A percentile compares a stretch with the other conserved stretches of the same genome.
Conservation (phyloP, 1,139 yeast genomes). For the Geotrichum aggregatum region DNA sequence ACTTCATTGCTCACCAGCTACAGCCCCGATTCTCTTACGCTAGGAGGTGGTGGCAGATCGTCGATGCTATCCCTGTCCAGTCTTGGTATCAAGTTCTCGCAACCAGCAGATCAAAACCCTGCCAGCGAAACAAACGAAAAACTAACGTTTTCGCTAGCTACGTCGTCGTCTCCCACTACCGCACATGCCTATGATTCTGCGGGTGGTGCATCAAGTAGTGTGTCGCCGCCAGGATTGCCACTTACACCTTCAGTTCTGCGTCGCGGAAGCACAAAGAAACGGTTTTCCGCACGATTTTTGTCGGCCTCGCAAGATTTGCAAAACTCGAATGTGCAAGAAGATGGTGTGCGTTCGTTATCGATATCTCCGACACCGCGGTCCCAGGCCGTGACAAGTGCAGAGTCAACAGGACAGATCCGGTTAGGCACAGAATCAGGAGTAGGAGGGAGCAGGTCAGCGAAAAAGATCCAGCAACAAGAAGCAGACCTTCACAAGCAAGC, state of each 20-base stretch:
- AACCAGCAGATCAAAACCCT: background rate
- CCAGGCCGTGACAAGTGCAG: no score
- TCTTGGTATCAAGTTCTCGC: conserved; percentile 8
- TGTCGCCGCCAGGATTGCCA: background rate
- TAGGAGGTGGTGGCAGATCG: background rate
- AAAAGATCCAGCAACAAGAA: conserved; percentile 3
- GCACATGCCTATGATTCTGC: no score
- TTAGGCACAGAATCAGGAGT: no score
- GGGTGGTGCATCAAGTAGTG: no score
- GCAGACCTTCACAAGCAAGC: conserved; percentile 12
- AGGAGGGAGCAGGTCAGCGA: background rate
- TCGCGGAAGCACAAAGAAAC: no score
- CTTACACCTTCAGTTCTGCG: background rate
- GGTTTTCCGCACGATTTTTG: no score
- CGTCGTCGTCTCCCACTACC: no score
- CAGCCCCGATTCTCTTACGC: background rate
- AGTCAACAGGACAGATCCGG: no score
- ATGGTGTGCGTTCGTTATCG: background rate
- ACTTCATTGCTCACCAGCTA: background rate
- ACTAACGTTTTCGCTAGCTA: no score
- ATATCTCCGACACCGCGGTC: no score
- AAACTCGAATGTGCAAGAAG: no score
- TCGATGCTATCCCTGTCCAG: conserved; percentile 13
- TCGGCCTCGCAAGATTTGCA: background rate
- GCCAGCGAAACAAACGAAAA: no score